These are phyloP conservation scores for Scenedesmus sp. DNA, from an alignment of 163 green algal genomes.

Conservation along the genomic window DNA sequence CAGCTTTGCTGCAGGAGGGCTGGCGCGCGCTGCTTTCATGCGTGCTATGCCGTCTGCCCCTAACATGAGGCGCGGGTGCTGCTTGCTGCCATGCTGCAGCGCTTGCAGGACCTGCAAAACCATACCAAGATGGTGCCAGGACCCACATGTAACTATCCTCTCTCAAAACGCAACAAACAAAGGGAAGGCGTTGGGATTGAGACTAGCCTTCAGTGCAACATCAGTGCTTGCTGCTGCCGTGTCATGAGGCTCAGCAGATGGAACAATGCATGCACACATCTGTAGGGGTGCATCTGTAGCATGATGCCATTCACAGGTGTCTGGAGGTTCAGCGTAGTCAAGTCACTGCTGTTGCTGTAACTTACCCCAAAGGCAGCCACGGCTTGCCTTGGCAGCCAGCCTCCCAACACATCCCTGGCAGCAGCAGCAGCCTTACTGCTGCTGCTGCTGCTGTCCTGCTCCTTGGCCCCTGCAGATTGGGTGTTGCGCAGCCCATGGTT, in stretches of 20 bases:
- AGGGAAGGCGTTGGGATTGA: too few species aligned
- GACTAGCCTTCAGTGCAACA: too few species aligned
- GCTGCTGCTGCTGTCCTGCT: slow-evolving; percentile 16
- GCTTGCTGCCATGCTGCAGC: slow-evolving; percentile 44
- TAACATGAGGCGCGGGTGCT: slow-evolving; percentile 35
- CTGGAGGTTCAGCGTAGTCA: background rate
- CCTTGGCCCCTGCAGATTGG: background rate
- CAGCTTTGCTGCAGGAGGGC: slow-evolving; percentile 9
- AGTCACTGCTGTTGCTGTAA: background rate
- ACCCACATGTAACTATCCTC: background rate
- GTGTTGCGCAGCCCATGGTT: slow-evolving; percentile 32
- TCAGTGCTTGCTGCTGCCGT: too few species aligned
- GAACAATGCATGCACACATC: background rate
- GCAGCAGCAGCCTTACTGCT: slow-evolving; percentile 11
- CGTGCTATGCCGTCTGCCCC: slow-evolving; percentile 40
- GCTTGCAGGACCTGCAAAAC: slow-evolving; percentile 44
- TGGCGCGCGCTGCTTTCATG: slow-evolving; percentile 24
- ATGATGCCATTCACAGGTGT: background rate
- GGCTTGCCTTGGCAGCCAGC: background rate
- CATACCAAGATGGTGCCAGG: background rate
- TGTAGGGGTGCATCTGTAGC: background rate
- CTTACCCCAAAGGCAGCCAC: slow-evolving; percentile 37
- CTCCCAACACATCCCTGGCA: slow-evolving; percentile 6
- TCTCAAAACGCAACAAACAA: too few species aligned
- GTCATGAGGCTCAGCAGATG: background rate